Base-by-base conservation (phyloP, 176 grass and related monocot species). In the Avena insularis region DNA sequence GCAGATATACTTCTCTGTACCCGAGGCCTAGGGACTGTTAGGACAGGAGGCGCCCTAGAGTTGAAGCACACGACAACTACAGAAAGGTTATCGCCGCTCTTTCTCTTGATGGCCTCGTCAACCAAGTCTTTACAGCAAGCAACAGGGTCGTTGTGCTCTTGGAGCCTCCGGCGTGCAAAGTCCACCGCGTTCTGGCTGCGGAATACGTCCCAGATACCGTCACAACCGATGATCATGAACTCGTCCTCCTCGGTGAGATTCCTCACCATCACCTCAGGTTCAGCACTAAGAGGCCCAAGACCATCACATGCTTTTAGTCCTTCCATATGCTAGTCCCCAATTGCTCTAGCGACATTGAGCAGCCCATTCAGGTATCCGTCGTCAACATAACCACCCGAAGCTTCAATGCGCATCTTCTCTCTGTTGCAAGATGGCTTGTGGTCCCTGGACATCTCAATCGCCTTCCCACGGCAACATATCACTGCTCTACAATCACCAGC, bases 191-290 rank as follows among this genome's bases (percentile, higher is more conserved):
- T 98, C 79, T 98, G 97, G 77, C 92, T 98, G 65, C 77, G 86
- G 81, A 96, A 98, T 72, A 98, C 97, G 78, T 98, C 97, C 97
- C 97, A 98, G 62, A 98, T 89, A 40, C 94, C 97, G 69, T 98
- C 97, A 61, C 97, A 98, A 12, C 97, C 97, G 43, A 98, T 93
- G 38, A 98, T 94, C 17, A 98, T 84, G 77, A 98, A 96, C 80
- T 98, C 94, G 3, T 94, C 94, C 59, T 96, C 96, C 61, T 96
- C 97, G 0, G 89, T 91, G 19, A 98, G 92, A 85, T 92, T 86
- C 50, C 23, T 87, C 38, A 64, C 82, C 83, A 89, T 94, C 51
- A 98, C 85, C 90, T 98, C 97, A 29, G 97, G 97, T 73, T 96
- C 94, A 0, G 90, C 94, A 85, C 92, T 94, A 31, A 98, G 93